Evolutionary conservation across 352 stramenopile species (phyloP), one percentile per base, ranked within the genome.

Genomic region (Globisporangium spiculum): DNA sequence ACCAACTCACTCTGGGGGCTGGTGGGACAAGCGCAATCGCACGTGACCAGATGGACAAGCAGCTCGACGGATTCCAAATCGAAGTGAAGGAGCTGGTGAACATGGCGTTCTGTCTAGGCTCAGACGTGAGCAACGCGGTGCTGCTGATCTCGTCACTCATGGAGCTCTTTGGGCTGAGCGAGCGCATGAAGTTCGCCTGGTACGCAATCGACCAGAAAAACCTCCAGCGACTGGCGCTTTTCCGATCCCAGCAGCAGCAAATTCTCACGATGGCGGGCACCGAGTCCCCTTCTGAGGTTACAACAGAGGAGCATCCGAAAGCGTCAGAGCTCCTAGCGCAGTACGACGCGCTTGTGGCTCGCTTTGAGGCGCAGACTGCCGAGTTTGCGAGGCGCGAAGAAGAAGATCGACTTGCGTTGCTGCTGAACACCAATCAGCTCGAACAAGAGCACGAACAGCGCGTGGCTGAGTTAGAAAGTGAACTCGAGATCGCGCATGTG

Each of bases 131-230:
- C 48, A 44, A 38, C 52, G 60, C 22, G 10, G 55, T 26, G 14
- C 20, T 71, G 6, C 34, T 68, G 36, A 46, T 82, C 1, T 62
- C 72, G 30, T 48, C 57, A 18, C 66, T 78, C 18, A 65, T 81
- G 2, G 75, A 87, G 18, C 48, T 91, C 2, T 76, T 79, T 44
- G 78, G 71, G 1, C 61, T 89, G 26, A 69, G 74, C 10, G 81
- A 91, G 67, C 79, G 78, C 48, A 76, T 89, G 1, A 77, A 79
- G 34, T 65, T 83, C 2, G 78, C 80, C 4, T 88, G 79, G 79
- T 67, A 67, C 24, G 65, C 75, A 14, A 74, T 78, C 57, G 83
- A 86, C 20, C 79, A 89, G 32, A 75, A 76, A 46, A 80, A 86
- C 58, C 80, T 76, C 0, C 70, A 84, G 20, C 68, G 75, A 32